A percentile compares a stretch with the other conserved stretches of the same genome.
Evolutionary conservation across 495 filamentous ascomycete genomes (phyloP).

Genomic region (Apiosordaria backusii): DNA sequence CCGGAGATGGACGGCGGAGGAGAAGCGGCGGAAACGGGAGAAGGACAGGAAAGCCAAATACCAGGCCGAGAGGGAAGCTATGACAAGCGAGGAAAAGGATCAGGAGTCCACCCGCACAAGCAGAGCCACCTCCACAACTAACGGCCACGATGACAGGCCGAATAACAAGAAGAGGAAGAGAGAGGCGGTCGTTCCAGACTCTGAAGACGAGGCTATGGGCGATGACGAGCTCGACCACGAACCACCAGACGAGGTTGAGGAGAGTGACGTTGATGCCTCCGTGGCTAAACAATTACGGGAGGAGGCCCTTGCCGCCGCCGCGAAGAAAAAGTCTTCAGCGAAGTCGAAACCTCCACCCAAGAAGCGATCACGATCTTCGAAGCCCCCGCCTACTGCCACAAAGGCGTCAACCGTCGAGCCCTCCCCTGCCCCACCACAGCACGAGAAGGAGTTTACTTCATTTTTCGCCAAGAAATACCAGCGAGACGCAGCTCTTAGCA

Average conservation of each 20-base stretch:
- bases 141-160: slow-evolving; percentile 22
- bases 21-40: slow-evolving; percentile 71
- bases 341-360: slow-evolving; percentile 11
- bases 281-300: slow-evolving; percentile 70
- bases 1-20: slow-evolving; percentile 80
- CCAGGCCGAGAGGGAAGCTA: slow-evolving; percentile 26
- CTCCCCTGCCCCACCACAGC: slow-evolving; percentile 36
- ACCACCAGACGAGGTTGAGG: slow-evolving; percentile 28
- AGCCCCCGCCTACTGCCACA: slow-evolving; percentile 1
- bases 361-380: not conserved
- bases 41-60: slow-evolving; percentile 53
- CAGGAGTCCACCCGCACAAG: slow-evolving; percentile 13
- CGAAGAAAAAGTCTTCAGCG: slow-evolving; percentile 17
- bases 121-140: slow-evolving; percentile 5
- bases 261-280: slow-evolving; percentile 68
- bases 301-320: slow-evolving; percentile 54
- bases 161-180: slow-evolving; percentile 24
- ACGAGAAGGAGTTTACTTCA: slow-evolving; percentile 75
- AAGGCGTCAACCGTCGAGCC: not conserved
- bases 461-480: slow-evolving; percentile 77
- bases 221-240: slow-evolving; percentile 32
- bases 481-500: slow-evolving; percentile 68
- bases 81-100: slow-evolving; percentile 15
- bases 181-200: slow-evolving; percentile 21
- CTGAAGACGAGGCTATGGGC: slow-evolving; percentile 28